Evolutionary conservation across 2,329 filamentous ascomycete genomes (phyloP), one percentile per base, ranked within the genome.

Genomic region (Penicillium sp.): DNA sequence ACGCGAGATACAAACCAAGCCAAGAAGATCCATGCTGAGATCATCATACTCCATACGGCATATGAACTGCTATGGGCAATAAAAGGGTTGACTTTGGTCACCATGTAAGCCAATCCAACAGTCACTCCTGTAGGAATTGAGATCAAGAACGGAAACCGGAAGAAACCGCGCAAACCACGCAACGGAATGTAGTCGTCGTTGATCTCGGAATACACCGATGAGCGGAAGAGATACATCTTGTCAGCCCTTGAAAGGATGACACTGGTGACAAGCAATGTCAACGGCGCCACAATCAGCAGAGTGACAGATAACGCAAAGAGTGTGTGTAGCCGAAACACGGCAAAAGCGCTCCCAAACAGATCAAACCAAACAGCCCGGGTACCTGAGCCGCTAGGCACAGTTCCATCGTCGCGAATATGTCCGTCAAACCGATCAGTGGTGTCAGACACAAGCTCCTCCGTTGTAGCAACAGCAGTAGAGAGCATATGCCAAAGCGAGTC

Each of bases 401-500:
- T 86, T 52, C 81, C 83, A 48, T 79, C 77, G 53, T 85, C 83
- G 10, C 77, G 74, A 38, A 82, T 72, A 16, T 78, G 74, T 6
- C 86, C 84, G 48, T 83, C 82, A 65, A 95, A 96, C 3, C 78
- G 80, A 44, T 82, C 77, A 54, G 84, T 86, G 1, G 82, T 85
- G 62, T 90, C 84, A 15, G 84, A 82, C 0, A 90, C 87, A 41
- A 97, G 79, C 1, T 80, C 80, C 65, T 87, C 80, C 23, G 90
- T 85, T 0, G 92, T 94, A 7, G 86, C 83, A 25, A 97, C 75
- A 6, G 91, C 86, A 15, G 87, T 87, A 37, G 90, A 95, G 37
- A 99, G 80, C 94, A 99, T 97, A 71, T 97, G 92, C 92, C 92
- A 97, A 21, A 97, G 74, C 3, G 84, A 86, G 48, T 82, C 77